Evolutionary conservation across 2,329 filamentous ascomycete genomes (phyloP), one percentile per base, ranked within the genome.

Genomic region (Ophiostoma perfectum): DNA sequence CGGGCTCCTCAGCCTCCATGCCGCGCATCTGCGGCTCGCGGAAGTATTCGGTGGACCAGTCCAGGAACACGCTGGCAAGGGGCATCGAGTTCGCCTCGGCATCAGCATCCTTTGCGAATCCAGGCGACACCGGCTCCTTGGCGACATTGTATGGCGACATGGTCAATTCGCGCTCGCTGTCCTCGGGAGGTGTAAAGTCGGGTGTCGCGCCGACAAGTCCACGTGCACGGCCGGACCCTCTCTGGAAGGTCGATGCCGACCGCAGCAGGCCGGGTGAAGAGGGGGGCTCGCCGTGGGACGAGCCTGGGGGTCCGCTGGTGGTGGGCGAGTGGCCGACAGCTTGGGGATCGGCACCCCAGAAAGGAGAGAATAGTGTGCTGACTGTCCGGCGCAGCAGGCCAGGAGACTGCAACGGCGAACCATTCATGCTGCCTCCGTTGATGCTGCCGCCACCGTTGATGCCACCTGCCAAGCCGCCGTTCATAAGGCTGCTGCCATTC

Each of bases 1-100:
- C 95, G 14, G 95, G 95, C 76, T 99, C 95, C 74, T 99, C 95
- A 38, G 93, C 91, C 77, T 99, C 95, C 69, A 91, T 93, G 3
- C 92, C 90, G 76, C 95, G 96, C 95, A 99, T 98, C 78, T 99
- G 95, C 44, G 95, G 95, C 77, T 98, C 93, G 42, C 93, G 91
- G 83, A 98, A 99, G 77, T 99, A 98, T 78, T 94, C 94, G 62
- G 95, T 93, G 4, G 93, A 97, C 93, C 94, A 99, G 72, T 97
- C 92, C 71, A 97, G 83, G 78, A 98, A 96, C 8, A 85, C 88
- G 76, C 93, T 97, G 70, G 85, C 85, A 18, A 99, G 78, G 1
- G 95, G 95, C 41, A 98, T 84, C 12, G 78, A 78, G 67, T 86
- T 81, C 0, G 83, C 81, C 42, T 86, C 76, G 27, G 8, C 55